Base-by-base conservation (phyloP, 1,284 basidiomycete species). In the Microbotryum lychnidis-dioicae region DNA sequence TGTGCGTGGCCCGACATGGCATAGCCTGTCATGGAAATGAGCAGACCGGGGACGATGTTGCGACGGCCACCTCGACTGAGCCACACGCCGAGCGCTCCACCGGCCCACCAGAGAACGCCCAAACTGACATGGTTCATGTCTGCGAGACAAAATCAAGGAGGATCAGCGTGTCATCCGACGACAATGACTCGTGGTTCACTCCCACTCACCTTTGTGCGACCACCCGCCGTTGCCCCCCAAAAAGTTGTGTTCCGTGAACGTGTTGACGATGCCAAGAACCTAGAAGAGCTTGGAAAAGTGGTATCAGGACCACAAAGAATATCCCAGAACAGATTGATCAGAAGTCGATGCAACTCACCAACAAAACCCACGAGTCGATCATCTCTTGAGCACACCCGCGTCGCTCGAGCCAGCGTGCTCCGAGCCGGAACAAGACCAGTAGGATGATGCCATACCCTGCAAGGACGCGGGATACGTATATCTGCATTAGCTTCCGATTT, bases 1-100 rank as follows among this genome's bases (percentile, higher is more conserved):
- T 97, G 93, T 2, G 83, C 83, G 69, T 97, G 93, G 48, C 88
- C 85, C 4, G 88, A 87, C 90, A 97, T 94, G 0, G 87, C 92
- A 87, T 90, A 97, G 3, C 93, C 93, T 0, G 91, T 94, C 63
- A 94, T 79, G 60, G 90, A 56, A 12, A 72, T 66, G 51, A 97
- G 90, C 42, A 92, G 65, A 20, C 82, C 83, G 2, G 93, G 92
- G 3, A 94, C 79, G 25, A 94, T 82, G 51, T 86, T 89, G 61
- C 91, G 83, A 80, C 87, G 85, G 61, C 91, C 90, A 50, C 87
- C 86, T 55, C 90, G 81, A 21, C 89, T 83, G 16, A 94, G 81
- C 75, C 86, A 89, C 56, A 97, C 87, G 1, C 92, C 93, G 3
- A 96, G 79, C 25, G 86, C 80, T 44, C 93, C 93, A 53, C 92